Conservation (phyloP, 2,329 filamentous ascomycete species). For the Trichoderma cornu-damae region DNA sequence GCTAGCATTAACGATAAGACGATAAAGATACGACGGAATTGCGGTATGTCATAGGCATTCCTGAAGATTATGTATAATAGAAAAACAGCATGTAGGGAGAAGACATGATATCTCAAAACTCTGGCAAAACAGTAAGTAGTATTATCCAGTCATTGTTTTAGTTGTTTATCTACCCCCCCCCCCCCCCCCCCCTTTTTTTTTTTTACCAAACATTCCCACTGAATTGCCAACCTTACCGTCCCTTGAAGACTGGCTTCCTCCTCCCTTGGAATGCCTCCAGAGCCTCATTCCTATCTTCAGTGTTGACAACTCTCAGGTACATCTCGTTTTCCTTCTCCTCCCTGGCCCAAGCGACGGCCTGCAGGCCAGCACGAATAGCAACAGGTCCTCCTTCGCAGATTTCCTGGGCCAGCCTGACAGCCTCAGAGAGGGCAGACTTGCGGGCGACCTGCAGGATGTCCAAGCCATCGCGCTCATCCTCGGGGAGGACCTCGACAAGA, state of each 20-base stretch:
- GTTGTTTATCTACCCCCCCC: too few species aligned
- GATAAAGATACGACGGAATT: neutral
- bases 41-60: neutral
- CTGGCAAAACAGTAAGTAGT: neutral
- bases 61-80: neutral
- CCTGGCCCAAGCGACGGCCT: constrained; percentile 67
- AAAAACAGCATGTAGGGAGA: neutral
- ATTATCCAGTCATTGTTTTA: neutral
- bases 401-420: constrained; percentile 71
- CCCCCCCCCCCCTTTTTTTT: too few species aligned
- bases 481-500: constrained; percentile 71
- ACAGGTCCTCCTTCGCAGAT: constrained; percentile 89
- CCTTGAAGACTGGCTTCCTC: constrained; percentile 55
- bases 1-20: neutral
- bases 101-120: neutral
- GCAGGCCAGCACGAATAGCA: constrained; percentile 71
- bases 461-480: constrained; percentile 41
- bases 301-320: constrained; percentile 77
- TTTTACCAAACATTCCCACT: neutral
- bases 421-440: constrained; percentile 65
- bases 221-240: constrained; percentile 35
- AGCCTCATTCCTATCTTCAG: constrained; percentile 84
- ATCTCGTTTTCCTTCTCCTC: constrained; percentile 81
- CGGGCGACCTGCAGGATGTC: constrained; percentile 54
- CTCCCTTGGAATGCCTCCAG: constrained; percentile 72